Conservation (phyloP, 306 rosid species). For the Cicer judaicum region DNA sequence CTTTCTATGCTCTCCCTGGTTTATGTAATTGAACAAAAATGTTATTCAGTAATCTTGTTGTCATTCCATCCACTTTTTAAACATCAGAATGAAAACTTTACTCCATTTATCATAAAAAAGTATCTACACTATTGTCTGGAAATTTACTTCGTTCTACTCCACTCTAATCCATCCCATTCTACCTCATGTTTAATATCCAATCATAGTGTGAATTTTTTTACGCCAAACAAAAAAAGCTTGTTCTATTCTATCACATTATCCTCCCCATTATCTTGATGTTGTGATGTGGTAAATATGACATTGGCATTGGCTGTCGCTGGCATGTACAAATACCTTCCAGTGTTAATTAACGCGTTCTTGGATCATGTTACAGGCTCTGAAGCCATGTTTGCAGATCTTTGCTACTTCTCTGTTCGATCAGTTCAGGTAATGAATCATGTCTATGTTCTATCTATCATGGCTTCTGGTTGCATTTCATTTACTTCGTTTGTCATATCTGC, state of each 20-base stretch:
- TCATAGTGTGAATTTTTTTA: not conserved
- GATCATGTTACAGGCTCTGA: slow-evolving; percentile 81
- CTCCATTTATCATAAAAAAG: slow-evolving; percentile 5
- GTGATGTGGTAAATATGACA: slow-evolving; percentile 15
- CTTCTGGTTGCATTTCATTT: slow-evolving; percentile 21
- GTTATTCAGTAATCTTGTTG: slow-evolving; percentile 6
- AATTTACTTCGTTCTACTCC: not conserved
- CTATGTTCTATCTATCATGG: slow-evolving; percentile 37
- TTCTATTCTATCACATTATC: not conserved
- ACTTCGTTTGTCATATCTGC: slow-evolving; percentile 30
- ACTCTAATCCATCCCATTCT: slow-evolving; percentile 1
- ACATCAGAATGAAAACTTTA: slow-evolving; percentile 13
- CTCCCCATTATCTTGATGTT: not conserved
- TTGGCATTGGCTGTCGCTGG: not conserved
- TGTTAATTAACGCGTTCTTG: slow-evolving; percentile 39
- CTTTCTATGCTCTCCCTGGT: not conserved
- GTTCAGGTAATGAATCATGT: slow-evolving; percentile 76
- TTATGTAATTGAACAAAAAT: not conserved
- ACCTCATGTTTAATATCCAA: not conserved
- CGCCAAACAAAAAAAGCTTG: slow-evolving; percentile 15
- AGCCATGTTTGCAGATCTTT: slow-evolving; percentile 99
- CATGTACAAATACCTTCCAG: not conserved
- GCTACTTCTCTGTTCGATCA: slow-evolving; percentile 92
- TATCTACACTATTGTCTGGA: not conserved
- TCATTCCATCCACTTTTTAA: not conserved